Evolutionary conservation across 2,329 filamentous ascomycete species (phyloP), one percentile per base, ranked within the genome.

Genomic region (Botrytis hyacinthi): DNA sequence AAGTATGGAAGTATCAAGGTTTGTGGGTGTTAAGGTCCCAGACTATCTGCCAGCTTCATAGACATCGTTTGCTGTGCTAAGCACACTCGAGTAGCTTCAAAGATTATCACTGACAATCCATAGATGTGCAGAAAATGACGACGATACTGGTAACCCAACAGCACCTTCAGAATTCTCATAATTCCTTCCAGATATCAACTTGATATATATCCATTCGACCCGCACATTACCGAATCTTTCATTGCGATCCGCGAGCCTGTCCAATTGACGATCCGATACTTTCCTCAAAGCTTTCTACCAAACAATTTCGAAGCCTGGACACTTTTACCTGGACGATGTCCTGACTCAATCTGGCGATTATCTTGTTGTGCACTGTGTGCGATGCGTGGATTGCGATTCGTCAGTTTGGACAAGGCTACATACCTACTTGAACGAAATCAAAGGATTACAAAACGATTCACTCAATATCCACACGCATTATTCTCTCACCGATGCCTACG

Each of bases 31-130:
- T 20, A 48, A 32, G 16, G 29, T 48, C 10, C 35, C 12, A 46
- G 35, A 46, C 29, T 26, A 42, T 42, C 9, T 29, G 14, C 9
- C 4, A 54, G 35, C 46, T 68, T 32, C 48, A n/a, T 20, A 42
- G 65, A 42, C 5, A 68, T 57, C 65, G 6, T 40, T 37, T 35
- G 18, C 35, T 40, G 5, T 40, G 18, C 46, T 26, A 29, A 26
- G 8, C 18, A 63, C 7, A 67, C 51, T 57, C 51, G 51, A 57
- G 51, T 29, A 29, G 44, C 32, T 54, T 54, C 46, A 51, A 54
- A 68, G 22, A 68, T 29, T n/a, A 42, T 54, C 65, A 68, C 65
- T 68, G 48, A 68, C 66, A 32, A 42, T 42, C n/a, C 10, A 42
- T 68, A 68, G 46, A 68, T 40, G 46, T 26, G 14, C 32, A 54